Conservation (phyloP, 768 basidiomycete species). For the Rhizopogon rudus region DNA sequence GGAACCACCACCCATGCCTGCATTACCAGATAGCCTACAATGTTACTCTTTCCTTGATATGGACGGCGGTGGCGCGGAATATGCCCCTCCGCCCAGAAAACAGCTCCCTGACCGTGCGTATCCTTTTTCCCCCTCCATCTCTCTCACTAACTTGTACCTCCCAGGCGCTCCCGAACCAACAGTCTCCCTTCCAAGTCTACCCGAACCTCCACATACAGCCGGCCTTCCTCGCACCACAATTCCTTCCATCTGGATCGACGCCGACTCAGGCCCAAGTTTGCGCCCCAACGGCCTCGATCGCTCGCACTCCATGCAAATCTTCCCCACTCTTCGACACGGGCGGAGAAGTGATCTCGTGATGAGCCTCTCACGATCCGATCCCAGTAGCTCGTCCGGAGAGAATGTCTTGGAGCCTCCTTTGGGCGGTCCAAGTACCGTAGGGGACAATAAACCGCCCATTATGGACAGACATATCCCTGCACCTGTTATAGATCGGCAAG, state of each 20-base stretch:
- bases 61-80: slow-evolving; percentile 27
- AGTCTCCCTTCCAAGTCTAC: slow-evolving; percentile 9
- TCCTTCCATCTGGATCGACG: slow-evolving; percentile 48
- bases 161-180: slow-evolving; percentile 14
- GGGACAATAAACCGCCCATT: neutral
- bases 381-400: neutral
- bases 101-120: slow-evolving; percentile 11
- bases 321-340: slow-evolving; percentile 8
- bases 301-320: slow-evolving; percentile 15
- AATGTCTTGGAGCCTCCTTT: neutral
- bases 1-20: slow-evolving; percentile 26
- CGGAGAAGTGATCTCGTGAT: slow-evolving; percentile 24
- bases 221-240: slow-evolving; percentile 21
- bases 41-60: slow-evolving; percentile 31
- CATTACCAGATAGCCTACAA: slow-evolving; percentile 13
- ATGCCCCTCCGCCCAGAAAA: slow-evolving; percentile 20
- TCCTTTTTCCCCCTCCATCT: neutral
- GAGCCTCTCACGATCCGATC: slow-evolving; percentile 13
- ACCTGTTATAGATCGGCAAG: slow-evolving; percentile 11
- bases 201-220: slow-evolving; percentile 17
- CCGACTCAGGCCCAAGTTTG: slow-evolving; percentile 24
- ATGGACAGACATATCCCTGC: neutral
- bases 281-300: slow-evolving; percentile 18
- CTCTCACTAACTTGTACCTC: neutral
- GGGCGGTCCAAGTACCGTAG: neutral